These are phyloP conservation scores for Cercospora zeina DNA, from an alignment of 2,329 filamentous ascomycete species.

Conservation along the genomic window DNA sequence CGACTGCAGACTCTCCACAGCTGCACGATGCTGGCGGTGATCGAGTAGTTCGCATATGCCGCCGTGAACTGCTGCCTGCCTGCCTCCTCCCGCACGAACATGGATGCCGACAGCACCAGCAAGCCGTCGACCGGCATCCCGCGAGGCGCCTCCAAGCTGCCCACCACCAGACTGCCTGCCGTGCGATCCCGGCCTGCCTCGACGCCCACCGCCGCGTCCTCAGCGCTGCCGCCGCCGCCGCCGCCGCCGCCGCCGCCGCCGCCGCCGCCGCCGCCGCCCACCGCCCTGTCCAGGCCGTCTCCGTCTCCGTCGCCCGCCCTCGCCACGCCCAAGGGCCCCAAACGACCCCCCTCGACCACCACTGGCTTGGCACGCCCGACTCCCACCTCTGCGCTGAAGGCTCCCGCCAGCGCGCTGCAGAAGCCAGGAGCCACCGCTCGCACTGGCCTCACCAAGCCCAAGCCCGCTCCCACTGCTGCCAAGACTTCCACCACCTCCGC, in stretches of 20 bases:
- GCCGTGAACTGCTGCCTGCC: not conserved
- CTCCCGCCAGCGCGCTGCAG: constrained; percentile 3
- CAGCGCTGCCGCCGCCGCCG: not conserved
- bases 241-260: not conserved
- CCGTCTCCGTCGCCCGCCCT: too few relatives aligned
- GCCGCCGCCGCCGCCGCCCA: not conserved
- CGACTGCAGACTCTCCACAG: not conserved
- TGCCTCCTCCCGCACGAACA: not conserved
- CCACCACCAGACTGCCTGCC: constrained; percentile 12
- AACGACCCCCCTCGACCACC: not conserved
- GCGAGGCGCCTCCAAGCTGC: constrained; percentile 14
- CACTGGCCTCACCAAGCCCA: constrained; percentile 8
- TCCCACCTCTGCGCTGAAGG: constrained; percentile 8
- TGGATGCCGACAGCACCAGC: not conserved
- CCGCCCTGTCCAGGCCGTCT: not conserved
- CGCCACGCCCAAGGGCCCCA: not conserved
- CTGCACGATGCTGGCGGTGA: not conserved
- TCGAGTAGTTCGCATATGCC: not conserved
- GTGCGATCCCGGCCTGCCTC: constrained; percentile 9
- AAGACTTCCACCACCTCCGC: not conserved
- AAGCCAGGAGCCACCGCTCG: not conserved
- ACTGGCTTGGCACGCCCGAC: constrained; percentile 12
- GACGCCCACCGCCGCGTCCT: not conserved
- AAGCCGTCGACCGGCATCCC: constrained; percentile 15
- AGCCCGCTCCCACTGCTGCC: constrained; percentile 8